Percentiles rank a stretch among this genome's conserved stretches.
phyloP scores from a whole-genome alignment of 441 rosid genomes.

The Pelargonium australe region DNA sequence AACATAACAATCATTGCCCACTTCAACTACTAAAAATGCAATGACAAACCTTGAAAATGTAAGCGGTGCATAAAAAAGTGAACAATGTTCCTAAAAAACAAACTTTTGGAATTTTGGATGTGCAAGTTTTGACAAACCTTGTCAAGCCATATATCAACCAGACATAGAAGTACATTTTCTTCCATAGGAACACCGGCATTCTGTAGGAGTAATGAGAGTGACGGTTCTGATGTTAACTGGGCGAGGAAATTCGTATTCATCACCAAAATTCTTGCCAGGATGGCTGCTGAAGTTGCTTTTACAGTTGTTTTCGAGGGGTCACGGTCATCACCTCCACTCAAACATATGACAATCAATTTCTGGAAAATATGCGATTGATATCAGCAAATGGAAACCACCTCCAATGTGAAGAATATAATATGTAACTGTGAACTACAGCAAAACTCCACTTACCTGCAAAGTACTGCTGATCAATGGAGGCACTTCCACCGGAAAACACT shows the following conservation, averaged over 20 bases:
- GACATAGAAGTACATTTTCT: slow-evolving; percentile 76
- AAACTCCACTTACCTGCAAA: slow-evolving; percentile 52
- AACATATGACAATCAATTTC: slow-evolving; percentile 79
- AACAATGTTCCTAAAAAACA: not conserved
- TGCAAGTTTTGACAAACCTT: slow-evolving; percentile 40
- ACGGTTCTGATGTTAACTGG: slow-evolving; percentile 79
- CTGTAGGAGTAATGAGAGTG: slow-evolving; percentile 64
- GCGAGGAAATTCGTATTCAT: slow-evolving; percentile 83
- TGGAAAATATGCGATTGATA: slow-evolving; percentile 27
- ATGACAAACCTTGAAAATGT: not conserved
- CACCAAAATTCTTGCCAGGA: slow-evolving; percentile 90
- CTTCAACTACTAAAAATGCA: too few relatives aligned
- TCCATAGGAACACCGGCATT: slow-evolving; percentile 61
- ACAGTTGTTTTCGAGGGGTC: slow-evolving; percentile 86
- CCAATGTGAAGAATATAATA: slow-evolving; percentile 12
- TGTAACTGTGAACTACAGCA: not conserved
- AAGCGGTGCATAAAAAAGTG: not conserved
- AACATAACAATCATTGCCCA: too few relatives aligned
- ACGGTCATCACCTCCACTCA: slow-evolving; percentile 79
- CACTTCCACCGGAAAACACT: slow-evolving; percentile 88
- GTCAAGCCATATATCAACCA: slow-evolving; percentile 94
- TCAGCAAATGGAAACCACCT: slow-evolving; percentile 12
- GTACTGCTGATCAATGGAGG: slow-evolving; percentile 80
- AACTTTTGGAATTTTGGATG: not conserved
- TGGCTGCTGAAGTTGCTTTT: slow-evolving; percentile 75